phyloP scores from a whole-genome alignment of 106 monocot genomes.

The Dendrobium huoshanense region DNA sequence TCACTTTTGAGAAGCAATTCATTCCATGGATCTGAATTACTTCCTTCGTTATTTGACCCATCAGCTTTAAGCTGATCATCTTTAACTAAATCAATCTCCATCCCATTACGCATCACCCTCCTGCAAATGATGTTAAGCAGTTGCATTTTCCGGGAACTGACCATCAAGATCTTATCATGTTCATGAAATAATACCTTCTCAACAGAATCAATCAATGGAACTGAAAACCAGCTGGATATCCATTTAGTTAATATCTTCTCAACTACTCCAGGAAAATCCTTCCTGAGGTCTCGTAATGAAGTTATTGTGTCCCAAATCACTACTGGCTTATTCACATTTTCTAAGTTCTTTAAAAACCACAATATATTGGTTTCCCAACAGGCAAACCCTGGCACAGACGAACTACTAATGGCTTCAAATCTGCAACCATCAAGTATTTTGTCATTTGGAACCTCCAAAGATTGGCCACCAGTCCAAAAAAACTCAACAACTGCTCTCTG shows the following conservation, averaged over 20 bases:
- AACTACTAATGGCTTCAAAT: constrained; percentile 7
- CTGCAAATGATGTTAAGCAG: constrained; percentile 72
- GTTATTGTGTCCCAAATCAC: constrained; percentile 57
- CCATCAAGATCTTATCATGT: constrained; percentile 13
- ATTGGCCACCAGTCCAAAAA: constrained; percentile 47
- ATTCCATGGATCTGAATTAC: constrained; percentile 30
- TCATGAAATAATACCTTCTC: constrained; percentile 31
- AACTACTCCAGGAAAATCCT: constrained; percentile 32
- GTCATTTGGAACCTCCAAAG: constrained; percentile 16
- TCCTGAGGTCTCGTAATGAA: constrained; percentile 33
- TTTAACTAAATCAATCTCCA: constrained; percentile 9
- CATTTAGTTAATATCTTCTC: constrained; percentile 47
- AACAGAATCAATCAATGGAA: constrained; percentile 19
- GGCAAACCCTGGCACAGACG: constrained; percentile 27
- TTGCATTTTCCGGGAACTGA: constrained; percentile 47
- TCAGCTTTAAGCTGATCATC: constrained; percentile 2
- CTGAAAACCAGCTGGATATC: constrained; percentile 58
- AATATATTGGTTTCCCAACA: constrained; percentile 63
- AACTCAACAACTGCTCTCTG: constrained; percentile 79
- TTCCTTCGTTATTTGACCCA: constrained; percentile 11
- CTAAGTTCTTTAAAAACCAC: constrained; percentile 42
- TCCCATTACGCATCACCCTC: constrained; percentile 32
- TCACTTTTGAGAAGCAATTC: constrained; percentile 45
- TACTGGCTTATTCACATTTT: constrained; percentile 35
- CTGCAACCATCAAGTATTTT: constrained; percentile 11